These are phyloP conservation scores for Kurtzmaniella quercitrusa DNA, from an alignment of 1,139 yeast species.

Conservation along the genomic window DNA sequence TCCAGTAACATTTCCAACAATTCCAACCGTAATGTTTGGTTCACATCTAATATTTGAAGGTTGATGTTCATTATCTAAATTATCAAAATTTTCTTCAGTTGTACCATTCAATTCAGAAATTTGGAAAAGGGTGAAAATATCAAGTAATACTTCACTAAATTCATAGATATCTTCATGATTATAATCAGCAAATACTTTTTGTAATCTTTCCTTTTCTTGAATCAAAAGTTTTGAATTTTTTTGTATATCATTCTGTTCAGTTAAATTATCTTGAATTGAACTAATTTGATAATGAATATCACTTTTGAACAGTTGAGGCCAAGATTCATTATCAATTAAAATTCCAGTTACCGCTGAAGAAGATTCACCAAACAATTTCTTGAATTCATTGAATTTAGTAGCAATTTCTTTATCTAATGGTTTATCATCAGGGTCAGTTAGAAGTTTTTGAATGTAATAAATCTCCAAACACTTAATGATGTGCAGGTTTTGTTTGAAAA, in stretches of 20 bases:
- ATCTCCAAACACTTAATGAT: slow-evolving; percentile 11
- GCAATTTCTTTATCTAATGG: slow-evolving; percentile 9
- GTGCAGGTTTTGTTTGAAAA: slow-evolving; percentile 8
- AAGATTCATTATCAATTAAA: slow-evolving; percentile 9
- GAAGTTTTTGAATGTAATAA: slow-evolving; percentile 9
- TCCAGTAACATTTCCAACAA: slow-evolving; percentile 16
- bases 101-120: slow-evolving; percentile 7
- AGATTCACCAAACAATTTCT: slow-evolving; percentile 5
- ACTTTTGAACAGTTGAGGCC: slow-evolving; percentile 10
- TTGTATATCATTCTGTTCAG: slow-evolving; percentile 9
- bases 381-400: slow-evolving; percentile 9
- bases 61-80: slow-evolving; percentile 3
- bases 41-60: slow-evolving; percentile 4
- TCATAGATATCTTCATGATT: slow-evolving; percentile 15
- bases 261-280: slow-evolving; percentile 9
- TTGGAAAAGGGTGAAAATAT: slow-evolving; percentile 12
- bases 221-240: slow-evolving; percentile 9
- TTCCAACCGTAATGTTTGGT: slow-evolving; percentile 14
- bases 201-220: slow-evolving; percentile 14
- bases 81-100: not conserved
- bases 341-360: slow-evolving; percentile 3
- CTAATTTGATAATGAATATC: slow-evolving; percentile 9
- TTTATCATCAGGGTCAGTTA: slow-evolving; percentile 8
- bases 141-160: slow-evolving; percentile 16
- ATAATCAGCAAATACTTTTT: slow-evolving; percentile 10